phyloP scores from a whole-genome alignment of 2,329 filamentous ascomycete species.

The Microsporum audouinii region DNA sequence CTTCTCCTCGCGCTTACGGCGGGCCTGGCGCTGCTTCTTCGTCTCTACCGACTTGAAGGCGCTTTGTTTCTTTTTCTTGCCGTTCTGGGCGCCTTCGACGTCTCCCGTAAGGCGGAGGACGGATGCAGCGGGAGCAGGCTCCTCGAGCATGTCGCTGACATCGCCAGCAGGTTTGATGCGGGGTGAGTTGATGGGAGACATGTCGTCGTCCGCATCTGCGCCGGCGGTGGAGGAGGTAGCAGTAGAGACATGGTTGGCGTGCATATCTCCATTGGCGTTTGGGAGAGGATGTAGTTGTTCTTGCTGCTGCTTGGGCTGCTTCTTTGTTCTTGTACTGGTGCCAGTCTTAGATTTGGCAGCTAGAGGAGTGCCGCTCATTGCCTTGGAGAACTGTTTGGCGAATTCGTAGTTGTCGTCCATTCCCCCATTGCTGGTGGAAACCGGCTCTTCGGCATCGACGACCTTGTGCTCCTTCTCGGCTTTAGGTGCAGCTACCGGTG shows the following conservation, averaged over 20 bases:
- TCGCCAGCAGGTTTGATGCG: slow-evolving; percentile 47
- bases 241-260: slow-evolving; percentile 30
- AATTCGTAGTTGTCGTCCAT: slow-evolving; percentile 58
- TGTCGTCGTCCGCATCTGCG: slow-evolving; percentile 69
- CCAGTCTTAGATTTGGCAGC: slow-evolving; percentile 20
- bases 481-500: neutral
- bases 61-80: slow-evolving; percentile 46
- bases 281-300: neutral
- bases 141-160: slow-evolving; percentile 86
- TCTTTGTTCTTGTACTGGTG: neutral
- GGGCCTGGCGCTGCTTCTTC: slow-evolving; percentile 93
- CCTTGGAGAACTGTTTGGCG: slow-evolving; percentile 58
- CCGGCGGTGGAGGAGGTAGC: slow-evolving; percentile 59
- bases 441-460: neutral
- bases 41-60: slow-evolving; percentile 62
- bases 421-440: slow-evolving; percentile 8
- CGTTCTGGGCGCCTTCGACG: slow-evolving; percentile 43
- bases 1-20: slow-evolving; percentile 71
- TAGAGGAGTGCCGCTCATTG: slow-evolving; percentile 58
- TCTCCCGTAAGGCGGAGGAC: slow-evolving; percentile 67
- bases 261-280: neutral
- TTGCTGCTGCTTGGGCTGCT: slow-evolving; percentile 7
- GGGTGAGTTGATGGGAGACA: slow-evolving; percentile 59
- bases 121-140: slow-evolving; percentile 53
- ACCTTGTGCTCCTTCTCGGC: neutral